Base-by-base conservation (phyloP, 75 land plant species). In the Pseudotsuga menziesii region DNA sequence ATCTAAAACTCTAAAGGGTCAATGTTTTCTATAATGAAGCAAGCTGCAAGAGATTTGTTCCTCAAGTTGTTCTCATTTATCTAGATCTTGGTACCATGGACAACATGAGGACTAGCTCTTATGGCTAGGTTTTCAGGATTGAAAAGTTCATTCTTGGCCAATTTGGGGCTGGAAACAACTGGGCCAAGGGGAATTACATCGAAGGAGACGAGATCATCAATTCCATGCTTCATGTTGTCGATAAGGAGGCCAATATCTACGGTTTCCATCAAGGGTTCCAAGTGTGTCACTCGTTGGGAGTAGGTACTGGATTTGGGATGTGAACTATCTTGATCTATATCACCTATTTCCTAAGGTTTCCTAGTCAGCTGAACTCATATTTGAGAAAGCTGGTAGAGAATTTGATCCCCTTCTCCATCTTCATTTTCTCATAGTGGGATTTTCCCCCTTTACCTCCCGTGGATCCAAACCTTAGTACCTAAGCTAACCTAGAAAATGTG, bases 281-380 rank as follows among this genome's bases (percentile, higher is more conserved):
- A 60, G 88, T 86, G 3, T 86, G 88, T 63, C 87, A 85, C 62
- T 85, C 87, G 4, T 78, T 85, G 14, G 87, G 87, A 67, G 87
- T 81, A 54, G 87, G 87, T 15, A 85, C 87, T n/a, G 87, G 87
- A 2, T 85, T 85, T n/a, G 85, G 87, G 9, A 84, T 84, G 86
- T 84, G 83, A 41, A 82, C 83, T 3, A 61, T 82, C 9, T 69
- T 82, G 59, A 82, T 83, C 7, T 84, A 82, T 3, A 74, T 78
- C 72, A 80, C 32, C 32, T 29, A 1, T 29, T 0, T 0, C 32
- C 32, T 0, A 1, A 29, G 32, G 32, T 29, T 29, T 29, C 32
- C 32, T 29, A 1, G 32, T 29, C 32, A 29, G 32, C 1, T 29
- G 32, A 29, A 29, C 32, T 29, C 32, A 29, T 0, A 29, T 29